phyloP scores from a whole-genome alignment of 495 filamentous ascomycete genomes.

The Margaritispora aquatica region DNA sequence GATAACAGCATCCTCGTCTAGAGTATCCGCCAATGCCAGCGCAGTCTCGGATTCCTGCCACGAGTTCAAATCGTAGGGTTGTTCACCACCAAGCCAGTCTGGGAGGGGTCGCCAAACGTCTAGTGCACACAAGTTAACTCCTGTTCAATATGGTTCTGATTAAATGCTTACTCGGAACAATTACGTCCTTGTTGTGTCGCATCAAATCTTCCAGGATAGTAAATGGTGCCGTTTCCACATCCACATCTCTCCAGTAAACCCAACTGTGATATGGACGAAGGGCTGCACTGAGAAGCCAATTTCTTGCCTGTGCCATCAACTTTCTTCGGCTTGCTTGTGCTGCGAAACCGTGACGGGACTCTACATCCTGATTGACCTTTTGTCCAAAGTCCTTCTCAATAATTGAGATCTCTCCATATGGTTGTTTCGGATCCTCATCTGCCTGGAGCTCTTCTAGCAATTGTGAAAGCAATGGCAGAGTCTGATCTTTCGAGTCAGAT shows the following conservation, averaged over 20 bases:
- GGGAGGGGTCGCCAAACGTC: slow-evolving; percentile 98
- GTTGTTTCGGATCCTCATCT: slow-evolving; percentile 64
- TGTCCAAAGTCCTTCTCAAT: slow-evolving; percentile 99
- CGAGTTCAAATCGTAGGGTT: slow-evolving; percentile 97
- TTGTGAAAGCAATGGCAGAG: slow-evolving; percentile 65
- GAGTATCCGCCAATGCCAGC: slow-evolving; percentile 82
- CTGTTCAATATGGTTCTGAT: neutral
- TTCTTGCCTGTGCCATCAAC: slow-evolving; percentile 95
- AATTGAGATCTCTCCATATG: slow-evolving; percentile 95
- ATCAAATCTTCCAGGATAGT: slow-evolving; percentile 98
- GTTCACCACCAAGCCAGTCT: slow-evolving; percentile 98
- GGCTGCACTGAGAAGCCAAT: slow-evolving; percentile 94
- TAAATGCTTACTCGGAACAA: slow-evolving; percentile 83
- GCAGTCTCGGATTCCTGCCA: slow-evolving; percentile 99
- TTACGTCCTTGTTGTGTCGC: slow-evolving; percentile 98
- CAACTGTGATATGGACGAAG: slow-evolving; percentile 93
- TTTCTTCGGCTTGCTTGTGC: slow-evolving; percentile 92
- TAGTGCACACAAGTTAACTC: slow-evolving; percentile 31
- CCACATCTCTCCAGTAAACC: slow-evolving; percentile 99
- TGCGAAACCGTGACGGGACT: slow-evolving; percentile 95
- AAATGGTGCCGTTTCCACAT: slow-evolving; percentile 93
- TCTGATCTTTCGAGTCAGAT: slow-evolving; percentile 93
- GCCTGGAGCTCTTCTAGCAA: slow-evolving; percentile 77
- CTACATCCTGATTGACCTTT: slow-evolving; percentile 95
- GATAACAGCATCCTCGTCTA: slow-evolving; percentile 98